A percentile compares a stretch with the other conserved stretches of the same genome.
Conservation (phyloP, 2,329 filamentous ascomycete species). For the Diaporthe destruens region DNA sequence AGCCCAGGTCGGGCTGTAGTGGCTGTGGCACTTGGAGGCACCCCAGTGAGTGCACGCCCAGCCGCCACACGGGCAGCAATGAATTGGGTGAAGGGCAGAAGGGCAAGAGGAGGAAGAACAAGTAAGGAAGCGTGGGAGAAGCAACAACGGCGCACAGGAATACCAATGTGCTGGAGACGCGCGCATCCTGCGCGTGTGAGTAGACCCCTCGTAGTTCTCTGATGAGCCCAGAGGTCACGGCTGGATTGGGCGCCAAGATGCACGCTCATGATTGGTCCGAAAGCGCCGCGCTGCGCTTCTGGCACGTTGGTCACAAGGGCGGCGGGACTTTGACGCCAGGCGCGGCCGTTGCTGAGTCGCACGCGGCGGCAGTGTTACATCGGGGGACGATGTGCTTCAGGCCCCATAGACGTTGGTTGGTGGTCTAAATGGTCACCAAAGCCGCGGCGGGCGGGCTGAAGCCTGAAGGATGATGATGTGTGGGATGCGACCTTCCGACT, state of each 20-base stretch:
- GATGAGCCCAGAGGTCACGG: slow-evolving; percentile 3
- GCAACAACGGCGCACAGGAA: neutral
- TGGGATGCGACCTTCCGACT: neutral
- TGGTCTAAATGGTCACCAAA: neutral
- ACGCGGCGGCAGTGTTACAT: slow-evolving; percentile 36
- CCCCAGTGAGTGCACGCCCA: neutral
- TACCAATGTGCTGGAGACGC: slow-evolving; percentile 31
- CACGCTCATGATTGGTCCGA: slow-evolving; percentile 31
- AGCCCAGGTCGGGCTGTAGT: slow-evolving; percentile 2
- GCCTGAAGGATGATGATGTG: neutral
- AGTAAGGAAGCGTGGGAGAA: neutral
- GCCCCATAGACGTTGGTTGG: slow-evolving; percentile 21
- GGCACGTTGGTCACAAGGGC: slow-evolving; percentile 27
- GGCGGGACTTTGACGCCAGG: slow-evolving; percentile 33
- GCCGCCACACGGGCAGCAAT: neutral
- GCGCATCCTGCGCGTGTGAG: slow-evolving; percentile 35
- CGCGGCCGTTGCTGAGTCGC: slow-evolving; percentile 12
- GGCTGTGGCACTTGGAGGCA: slow-evolving; percentile 26
- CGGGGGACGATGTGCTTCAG: slow-evolving; percentile 1
- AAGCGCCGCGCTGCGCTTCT: slow-evolving; percentile 28
- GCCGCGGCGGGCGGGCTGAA: neutral
- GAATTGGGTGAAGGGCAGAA: neutral
- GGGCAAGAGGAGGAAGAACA: neutral
- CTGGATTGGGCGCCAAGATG: slow-evolving; percentile 14
- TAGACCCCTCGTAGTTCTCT: neutral